A percentile compares a stretch with the other conserved stretches of the same genome.
These are phyloP conservation scores for Talaromyces atroroseus DNA, from an alignment of 2,329 filamentous ascomycete species.

Conservation along the genomic window DNA sequence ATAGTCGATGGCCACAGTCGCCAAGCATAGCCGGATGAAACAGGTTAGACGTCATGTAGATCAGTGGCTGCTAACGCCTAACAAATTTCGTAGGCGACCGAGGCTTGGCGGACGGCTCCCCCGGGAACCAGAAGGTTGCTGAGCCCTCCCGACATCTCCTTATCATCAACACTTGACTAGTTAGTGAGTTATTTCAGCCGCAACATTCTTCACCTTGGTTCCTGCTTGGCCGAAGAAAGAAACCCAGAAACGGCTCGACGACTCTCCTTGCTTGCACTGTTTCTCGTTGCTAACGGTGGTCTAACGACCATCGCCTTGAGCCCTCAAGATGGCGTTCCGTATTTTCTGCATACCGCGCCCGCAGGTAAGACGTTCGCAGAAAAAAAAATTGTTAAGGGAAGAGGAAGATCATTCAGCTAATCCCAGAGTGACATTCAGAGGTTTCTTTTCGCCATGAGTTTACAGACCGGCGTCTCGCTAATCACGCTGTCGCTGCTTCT, in stretches of 20 bases:
- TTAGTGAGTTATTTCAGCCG: slow-evolving; percentile 4
- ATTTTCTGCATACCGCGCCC: slow-evolving; percentile 47
- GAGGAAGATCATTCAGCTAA: neutral
- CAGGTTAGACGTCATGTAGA: neutral
- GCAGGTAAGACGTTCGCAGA: slow-evolving; percentile 32
- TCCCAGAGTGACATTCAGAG: slow-evolving; percentile 50
- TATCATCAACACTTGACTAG: slow-evolving; percentile 1
- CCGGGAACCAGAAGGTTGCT: slow-evolving; percentile 1
- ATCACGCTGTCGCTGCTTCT: slow-evolving; percentile 77
- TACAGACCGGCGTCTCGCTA: slow-evolving; percentile 80
- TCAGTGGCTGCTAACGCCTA: too few species aligned
- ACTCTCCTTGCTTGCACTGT: neutral
- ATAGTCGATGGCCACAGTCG: too few species aligned
- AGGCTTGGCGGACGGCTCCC: slow-evolving; percentile 12
- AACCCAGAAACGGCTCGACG: too few species aligned
- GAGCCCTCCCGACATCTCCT: neutral
- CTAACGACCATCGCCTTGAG: slow-evolving; percentile 9
- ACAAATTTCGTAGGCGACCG: neutral
- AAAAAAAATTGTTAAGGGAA: neutral
- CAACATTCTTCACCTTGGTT: neutral
- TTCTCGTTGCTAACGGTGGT: slow-evolving; percentile 8
- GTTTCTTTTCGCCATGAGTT: slow-evolving; percentile 78
- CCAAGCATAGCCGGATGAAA: neutral
- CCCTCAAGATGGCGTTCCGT: slow-evolving; percentile 35
- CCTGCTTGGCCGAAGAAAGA: neutral